Conservation (phyloP, 1,284 basidiomycete genomes). For the Rhizoctonia solani region DNA sequence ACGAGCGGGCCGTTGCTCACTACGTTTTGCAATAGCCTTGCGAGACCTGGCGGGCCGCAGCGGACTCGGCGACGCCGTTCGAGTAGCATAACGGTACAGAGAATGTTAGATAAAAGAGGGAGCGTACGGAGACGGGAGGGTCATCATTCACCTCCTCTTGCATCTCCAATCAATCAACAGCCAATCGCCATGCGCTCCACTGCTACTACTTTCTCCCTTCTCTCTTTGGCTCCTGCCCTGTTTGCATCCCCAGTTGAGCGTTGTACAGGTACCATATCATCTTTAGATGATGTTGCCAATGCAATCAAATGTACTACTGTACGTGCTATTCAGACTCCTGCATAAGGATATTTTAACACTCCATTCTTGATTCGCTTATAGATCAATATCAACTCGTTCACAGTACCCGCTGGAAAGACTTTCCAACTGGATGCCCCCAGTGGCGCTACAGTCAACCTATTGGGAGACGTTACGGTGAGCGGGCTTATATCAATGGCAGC, state of each 20-base stretch:
- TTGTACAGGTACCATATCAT: constrained; percentile 37
- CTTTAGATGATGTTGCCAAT: constrained; percentile 27
- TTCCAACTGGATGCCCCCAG: constrained; percentile 49
- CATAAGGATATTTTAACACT: background rate
- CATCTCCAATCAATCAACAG: background rate
- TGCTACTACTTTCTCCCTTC: constrained; percentile 8
- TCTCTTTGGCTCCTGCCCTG: background rate
- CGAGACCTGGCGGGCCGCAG: too few relatives aligned
- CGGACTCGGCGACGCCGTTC: too few relatives aligned
- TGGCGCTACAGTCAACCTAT: constrained; percentile 55
- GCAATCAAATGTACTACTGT: constrained; percentile 32
- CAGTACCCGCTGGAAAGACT: constrained; percentile 48
- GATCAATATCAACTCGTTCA: constrained; percentile 37
- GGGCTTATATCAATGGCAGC: background rate
- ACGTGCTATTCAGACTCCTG: background rate
- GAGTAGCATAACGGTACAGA: background rate
- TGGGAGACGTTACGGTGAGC: constrained; percentile 51
- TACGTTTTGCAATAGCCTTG: background rate
- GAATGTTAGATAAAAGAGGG: background rate
- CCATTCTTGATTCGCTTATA: background rate
- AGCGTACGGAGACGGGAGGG: background rate
- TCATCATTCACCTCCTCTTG: background rate
- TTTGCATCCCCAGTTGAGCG: constrained; percentile 21
- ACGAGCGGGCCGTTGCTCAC: background rate
- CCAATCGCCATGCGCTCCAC: constrained; percentile 2